Evolutionary conservation across 179 eudicot genomes (phyloP), one percentile per base, ranked within the genome.

Genomic region (Actinidia arguta): DNA sequence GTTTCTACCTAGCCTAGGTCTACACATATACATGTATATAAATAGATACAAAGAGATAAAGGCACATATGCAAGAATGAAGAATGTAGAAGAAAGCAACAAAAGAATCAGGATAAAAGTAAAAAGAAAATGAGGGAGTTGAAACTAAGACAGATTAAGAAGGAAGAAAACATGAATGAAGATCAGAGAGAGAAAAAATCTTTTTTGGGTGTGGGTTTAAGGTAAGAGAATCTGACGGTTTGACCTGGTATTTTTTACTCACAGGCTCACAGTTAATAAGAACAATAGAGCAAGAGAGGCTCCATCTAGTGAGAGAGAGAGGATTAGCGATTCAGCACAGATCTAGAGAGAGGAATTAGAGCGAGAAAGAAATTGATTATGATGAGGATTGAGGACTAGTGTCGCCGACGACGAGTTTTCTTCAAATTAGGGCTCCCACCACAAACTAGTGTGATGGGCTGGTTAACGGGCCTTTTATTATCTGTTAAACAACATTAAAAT

Each of bases 281-380:
- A 54, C 66, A 42, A 42, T 0, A 18, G n/a, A 69, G 54, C 52
- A 17, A 79, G 75, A 79, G 12, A 54, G 76, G 27, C 39, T 79
- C 64, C 50, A 11, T 42, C n/a, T 31, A 8, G 56, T 14, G 61
- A 31, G 61, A 51, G 42, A 75, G 78, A 75, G 78, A 55, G 78
- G 27, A 44, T 6, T 5, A 27, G 46, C n/a, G 64, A 68, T 24
- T 48, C 27, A 39, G 79, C 48, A 36, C 63, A 79, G 81, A 79
- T 79, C 75, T 79, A 79, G 50, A 67, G 63, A 50, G 63, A 52
- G 44, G 64, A 22, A 76, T 10, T 8, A 36, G 73, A 67, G 51
- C 22, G 67, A 80, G 56, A 78, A 14, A 76, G n/a, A n/a, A n/a
- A n/a, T n/a, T n/a, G n/a, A n/a, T n/a, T n/a, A n/a, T n/a, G n/a